Conservation (phyloP, 768 basidiomycete species). For the Cystofilobasidium bisporidii region DNA sequence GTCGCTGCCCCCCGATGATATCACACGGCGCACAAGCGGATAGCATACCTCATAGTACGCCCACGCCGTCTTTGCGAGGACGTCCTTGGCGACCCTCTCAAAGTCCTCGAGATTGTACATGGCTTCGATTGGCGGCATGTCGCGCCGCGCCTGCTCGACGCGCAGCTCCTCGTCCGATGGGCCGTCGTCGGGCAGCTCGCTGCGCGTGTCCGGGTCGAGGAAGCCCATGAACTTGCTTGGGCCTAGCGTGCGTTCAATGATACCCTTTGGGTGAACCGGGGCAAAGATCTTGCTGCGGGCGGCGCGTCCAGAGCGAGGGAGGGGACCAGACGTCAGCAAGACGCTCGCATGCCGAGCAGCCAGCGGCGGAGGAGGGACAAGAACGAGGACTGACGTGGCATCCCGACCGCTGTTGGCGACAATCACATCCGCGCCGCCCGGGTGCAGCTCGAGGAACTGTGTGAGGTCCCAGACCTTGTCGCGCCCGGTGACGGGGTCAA, state of each 20-base stretch:
- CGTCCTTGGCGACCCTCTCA: slow-evolving; percentile 39
- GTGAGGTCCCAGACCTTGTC: slow-evolving; percentile 34
- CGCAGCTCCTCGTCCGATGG: slow-evolving; percentile 39
- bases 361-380: too few species aligned
- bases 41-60: slow-evolving; percentile 40
- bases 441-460: slow-evolving; percentile 37
- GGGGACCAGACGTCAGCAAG: too few species aligned
- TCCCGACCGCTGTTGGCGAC: slow-evolving; percentile 11
- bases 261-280: slow-evolving; percentile 40
- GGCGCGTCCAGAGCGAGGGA: background rate
- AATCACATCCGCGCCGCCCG: slow-evolving; percentile 14
- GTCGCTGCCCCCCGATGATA: too few species aligned
- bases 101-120: slow-evolving; percentile 42
- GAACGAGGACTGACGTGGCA: slow-evolving; percentile 6
- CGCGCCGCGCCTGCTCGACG: slow-evolving; percentile 35
- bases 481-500: background rate
- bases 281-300: slow-evolving; percentile 24
- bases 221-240: slow-evolving; percentile 36
- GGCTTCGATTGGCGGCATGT: slow-evolving; percentile 36
- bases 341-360: too few species aligned
- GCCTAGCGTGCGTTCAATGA: slow-evolving; percentile 37
- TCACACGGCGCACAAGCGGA: too few species aligned
- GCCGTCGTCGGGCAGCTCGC: slow-evolving; percentile 27
- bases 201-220: slow-evolving; percentile 38
- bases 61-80: slow-evolving; percentile 41